A percentile compares a stretch with the other conserved stretches of the same genome.
Evolutionary conservation across 495 filamentous ascomycete genomes (phyloP).

Genomic region (Podospora anserina): DNA sequence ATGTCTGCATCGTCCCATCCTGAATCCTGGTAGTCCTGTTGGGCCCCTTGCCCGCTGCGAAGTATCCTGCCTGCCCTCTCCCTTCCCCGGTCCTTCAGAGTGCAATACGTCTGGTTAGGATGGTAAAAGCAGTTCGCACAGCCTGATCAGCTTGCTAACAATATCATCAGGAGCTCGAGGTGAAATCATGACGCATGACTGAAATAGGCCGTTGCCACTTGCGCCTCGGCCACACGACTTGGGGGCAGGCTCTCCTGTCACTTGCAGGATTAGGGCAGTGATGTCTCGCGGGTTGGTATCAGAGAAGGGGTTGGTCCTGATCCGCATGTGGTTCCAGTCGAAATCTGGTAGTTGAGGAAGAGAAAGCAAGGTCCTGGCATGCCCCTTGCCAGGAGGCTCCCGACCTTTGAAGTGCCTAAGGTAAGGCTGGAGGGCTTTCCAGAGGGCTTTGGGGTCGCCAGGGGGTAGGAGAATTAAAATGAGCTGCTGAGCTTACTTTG

Average conservation of each 20-base stretch:
- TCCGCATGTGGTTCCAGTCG: constrained; percentile 22
- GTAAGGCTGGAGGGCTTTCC: constrained; percentile 25
- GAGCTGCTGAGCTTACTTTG: background rate
- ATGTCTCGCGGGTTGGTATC: constrained; percentile 30
- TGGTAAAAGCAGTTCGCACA: constrained; percentile 40
- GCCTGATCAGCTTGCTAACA: constrained; percentile 14
- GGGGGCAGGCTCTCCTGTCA: constrained; percentile 28
- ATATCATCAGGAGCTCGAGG: constrained; percentile 10
- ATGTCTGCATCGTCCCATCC: background rate
- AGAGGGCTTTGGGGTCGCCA: constrained; percentile 12
- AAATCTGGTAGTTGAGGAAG: constrained; percentile 28
- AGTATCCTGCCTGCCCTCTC: constrained; percentile 16
- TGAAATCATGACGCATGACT: constrained; percentile 33
- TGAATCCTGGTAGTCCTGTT: background rate
- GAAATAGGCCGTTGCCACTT: constrained; percentile 30
- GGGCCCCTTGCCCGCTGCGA: background rate
- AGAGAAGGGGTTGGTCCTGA: constrained; percentile 16
- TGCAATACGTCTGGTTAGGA: constrained; percentile 29
- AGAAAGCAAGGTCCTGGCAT: constrained; percentile 17
- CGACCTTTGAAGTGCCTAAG: constrained; percentile 21
- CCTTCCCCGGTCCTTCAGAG: constrained; percentile 27
- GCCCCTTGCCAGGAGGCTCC: constrained; percentile 12
- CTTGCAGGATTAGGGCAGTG: constrained; percentile 32
- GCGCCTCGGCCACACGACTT: constrained; percentile 27
- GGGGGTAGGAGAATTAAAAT: no score